Conservation (phyloP, 176 grass and related monocot species). For the Avena insularis region DNA sequence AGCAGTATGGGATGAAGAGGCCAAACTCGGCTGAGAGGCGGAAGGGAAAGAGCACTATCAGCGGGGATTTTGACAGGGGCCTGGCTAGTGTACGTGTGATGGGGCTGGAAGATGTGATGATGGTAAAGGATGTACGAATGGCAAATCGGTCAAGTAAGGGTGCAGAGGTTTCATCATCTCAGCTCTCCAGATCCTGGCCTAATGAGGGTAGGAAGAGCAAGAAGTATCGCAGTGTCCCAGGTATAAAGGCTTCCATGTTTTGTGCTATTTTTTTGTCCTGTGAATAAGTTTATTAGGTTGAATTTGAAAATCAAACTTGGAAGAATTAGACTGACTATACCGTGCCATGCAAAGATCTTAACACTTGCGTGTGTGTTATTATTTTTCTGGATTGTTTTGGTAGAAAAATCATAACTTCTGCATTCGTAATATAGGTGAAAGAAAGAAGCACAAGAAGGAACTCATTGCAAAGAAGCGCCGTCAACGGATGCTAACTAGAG, state of each 20-base stretch:
- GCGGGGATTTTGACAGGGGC: slow-evolving; percentile 15
- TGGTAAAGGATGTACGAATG: slow-evolving; percentile 64
- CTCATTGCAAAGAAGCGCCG: slow-evolving; percentile 82
- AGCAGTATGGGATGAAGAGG: slow-evolving; percentile 80
- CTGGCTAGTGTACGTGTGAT: slow-evolving; percentile 47
- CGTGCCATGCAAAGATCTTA: not conserved
- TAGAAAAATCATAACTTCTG: slow-evolving; percentile 7
- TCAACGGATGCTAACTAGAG: slow-evolving; percentile 85
- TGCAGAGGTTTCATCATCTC: slow-evolving; percentile 48
- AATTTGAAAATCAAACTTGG: not conserved
- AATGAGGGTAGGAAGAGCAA: slow-evolving; percentile 58
- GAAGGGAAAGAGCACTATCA: slow-evolving; percentile 46
- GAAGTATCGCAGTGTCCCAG: slow-evolving; percentile 53
- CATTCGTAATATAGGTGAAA: slow-evolving; percentile 66
- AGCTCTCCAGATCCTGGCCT: slow-evolving; percentile 81
- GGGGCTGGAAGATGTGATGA: slow-evolving; percentile 63
- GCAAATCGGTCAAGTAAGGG: slow-evolving; percentile 47
- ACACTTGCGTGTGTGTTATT: not conserved
- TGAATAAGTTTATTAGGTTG: not conserved
- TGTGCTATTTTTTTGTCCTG: slow-evolving; percentile 28
- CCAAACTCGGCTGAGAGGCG: slow-evolving; percentile 33
- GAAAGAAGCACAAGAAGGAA: slow-evolving; percentile 89
- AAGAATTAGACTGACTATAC: not conserved
- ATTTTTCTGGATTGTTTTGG: not conserved
- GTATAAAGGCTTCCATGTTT: slow-evolving; percentile 41